These are phyloP conservation scores for Pseudisothecium myosuroides DNA, from an alignment of 225 moss, liverwort and hornwort species.

Conservation along the genomic window DNA sequence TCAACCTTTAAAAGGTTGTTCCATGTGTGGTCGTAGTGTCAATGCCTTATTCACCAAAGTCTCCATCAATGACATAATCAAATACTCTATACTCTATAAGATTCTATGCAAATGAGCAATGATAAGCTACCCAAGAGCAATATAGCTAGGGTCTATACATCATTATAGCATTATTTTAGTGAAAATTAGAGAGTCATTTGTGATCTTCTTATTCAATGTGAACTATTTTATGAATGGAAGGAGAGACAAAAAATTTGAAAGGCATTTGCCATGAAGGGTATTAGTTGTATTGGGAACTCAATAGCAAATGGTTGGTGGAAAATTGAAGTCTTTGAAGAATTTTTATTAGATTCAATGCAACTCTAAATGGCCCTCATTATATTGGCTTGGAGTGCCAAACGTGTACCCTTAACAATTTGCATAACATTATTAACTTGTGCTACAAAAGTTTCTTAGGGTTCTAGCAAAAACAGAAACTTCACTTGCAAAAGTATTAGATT, in stretches of 20 bases:
- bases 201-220: background rate
- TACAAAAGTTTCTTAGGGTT: background rate
- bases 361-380: background rate
- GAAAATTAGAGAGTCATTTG: background rate
- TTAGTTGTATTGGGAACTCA: background rate
- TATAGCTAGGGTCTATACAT: background rate
- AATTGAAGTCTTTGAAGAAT: background rate
- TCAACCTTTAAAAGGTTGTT: background rate
- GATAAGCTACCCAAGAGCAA: background rate
- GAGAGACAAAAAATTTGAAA: no score
- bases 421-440: background rate
- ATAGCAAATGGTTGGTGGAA: background rate
- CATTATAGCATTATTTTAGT: background rate
- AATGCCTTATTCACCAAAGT: background rate
- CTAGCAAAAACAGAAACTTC: background rate
- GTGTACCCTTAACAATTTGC: accelerated
- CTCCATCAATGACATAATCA: background rate
- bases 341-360: background rate
- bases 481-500: background rate
- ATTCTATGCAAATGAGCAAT: background rate
- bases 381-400: accelerated
- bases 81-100: no score
- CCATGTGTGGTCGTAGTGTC: background rate
- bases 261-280: no score
- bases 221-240: background rate